A percentile compares a stretch with the other conserved stretches of the same genome.
These are phyloP conservation scores for Blastocystis sp. DNA, from an alignment of 352 stramenopile genomes.

Conservation along the genomic window DNA sequence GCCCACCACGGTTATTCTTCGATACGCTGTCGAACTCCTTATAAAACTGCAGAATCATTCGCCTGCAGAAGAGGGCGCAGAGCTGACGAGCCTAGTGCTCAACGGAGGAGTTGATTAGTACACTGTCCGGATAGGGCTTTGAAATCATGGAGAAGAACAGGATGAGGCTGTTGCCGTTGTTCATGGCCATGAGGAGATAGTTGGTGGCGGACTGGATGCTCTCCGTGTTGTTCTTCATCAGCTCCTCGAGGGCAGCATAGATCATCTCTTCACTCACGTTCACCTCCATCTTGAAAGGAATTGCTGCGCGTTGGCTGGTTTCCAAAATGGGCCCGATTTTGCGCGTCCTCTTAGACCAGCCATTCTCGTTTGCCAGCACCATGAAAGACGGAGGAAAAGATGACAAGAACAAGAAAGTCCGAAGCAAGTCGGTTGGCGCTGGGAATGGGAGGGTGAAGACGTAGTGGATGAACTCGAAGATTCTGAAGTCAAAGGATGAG, in stretches of 20 bases:
- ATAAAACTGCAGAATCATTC: constrained; percentile 65
- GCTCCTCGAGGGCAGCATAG: constrained; percentile 17
- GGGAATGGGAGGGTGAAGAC: not conserved
- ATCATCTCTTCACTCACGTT: constrained; percentile 22
- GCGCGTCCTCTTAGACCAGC: not conserved
- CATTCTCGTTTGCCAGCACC: not conserved
- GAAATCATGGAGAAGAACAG: constrained; percentile 39
- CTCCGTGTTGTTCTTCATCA: constrained; percentile 51
- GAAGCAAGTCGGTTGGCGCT: not conserved
- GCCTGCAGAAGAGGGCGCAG: constrained; percentile 34
- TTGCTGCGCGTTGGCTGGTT: not conserved
- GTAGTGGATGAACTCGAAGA: constrained; percentile 68
- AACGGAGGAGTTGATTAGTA: not conserved
- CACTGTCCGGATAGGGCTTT: not conserved
- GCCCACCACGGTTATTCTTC: not conserved
- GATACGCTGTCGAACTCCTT: constrained; percentile 20
- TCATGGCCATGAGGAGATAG: constrained; percentile 30
- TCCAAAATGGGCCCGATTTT: not conserved
- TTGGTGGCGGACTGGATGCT: constrained; percentile 36
- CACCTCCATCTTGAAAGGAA: constrained; percentile 1
- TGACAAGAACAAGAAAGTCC: not conserved
- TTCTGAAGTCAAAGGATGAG: constrained; percentile 60
- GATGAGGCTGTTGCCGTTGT: constrained; percentile 22
- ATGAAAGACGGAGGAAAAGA: not conserved
- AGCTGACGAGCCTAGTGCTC: constrained; percentile 27